Conservation (phyloP, 208 protist species). For the Strigomonas galati region DNA sequence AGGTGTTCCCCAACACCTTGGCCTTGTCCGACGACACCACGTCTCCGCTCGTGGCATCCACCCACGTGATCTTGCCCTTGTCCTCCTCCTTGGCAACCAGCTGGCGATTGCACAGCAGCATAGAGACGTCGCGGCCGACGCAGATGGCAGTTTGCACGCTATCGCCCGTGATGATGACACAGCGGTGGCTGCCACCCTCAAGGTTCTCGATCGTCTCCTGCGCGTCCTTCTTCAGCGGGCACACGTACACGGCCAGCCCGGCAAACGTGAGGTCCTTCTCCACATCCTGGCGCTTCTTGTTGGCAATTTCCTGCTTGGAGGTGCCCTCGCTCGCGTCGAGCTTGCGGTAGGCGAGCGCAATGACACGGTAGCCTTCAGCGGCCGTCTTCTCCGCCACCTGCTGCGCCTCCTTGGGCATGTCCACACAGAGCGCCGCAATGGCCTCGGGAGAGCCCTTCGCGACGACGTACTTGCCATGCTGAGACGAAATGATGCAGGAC, state of each 20-base stretch:
- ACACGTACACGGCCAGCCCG: conserved; percentile 96
- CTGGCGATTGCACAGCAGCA: conserved; percentile 67
- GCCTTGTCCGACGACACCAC: conserved; percentile 17
- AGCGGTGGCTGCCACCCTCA: conserved; percentile 73
- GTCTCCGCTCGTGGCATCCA: conserved; percentile 48
- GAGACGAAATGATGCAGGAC: conserved; percentile 80
- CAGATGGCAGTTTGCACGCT: conserved; percentile 96
- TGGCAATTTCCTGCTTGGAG: conserved; percentile 39
- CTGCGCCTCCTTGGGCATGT: conserved; percentile 84
- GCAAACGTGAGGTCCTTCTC: conserved; percentile 94
- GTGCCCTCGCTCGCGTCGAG: conserved; percentile 48
- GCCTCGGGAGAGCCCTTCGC: conserved; percentile 96
- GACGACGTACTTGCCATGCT: conserved; percentile 75
- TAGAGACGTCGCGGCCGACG: conserved; percentile 91
- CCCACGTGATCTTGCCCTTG: conserved; percentile 48
- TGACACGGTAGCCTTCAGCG: conserved; percentile 93
- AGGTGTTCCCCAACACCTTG: conserved; percentile 54
- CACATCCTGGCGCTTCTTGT: conserved; percentile 71
- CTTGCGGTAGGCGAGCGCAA: conserved; percentile 94
- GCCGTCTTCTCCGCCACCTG: conserved; percentile 75
- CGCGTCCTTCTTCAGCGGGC: conserved; percentile 93
- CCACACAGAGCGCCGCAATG: conserved; percentile 80
- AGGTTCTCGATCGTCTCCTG: conserved; percentile 82
- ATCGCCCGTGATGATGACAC: conserved; percentile 98
- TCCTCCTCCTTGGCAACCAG: conserved; percentile 43